These are phyloP conservation scores for Acanthamoeba triangularis DNA, from an alignment of 208 protist species.

Conservation along the genomic window DNA sequence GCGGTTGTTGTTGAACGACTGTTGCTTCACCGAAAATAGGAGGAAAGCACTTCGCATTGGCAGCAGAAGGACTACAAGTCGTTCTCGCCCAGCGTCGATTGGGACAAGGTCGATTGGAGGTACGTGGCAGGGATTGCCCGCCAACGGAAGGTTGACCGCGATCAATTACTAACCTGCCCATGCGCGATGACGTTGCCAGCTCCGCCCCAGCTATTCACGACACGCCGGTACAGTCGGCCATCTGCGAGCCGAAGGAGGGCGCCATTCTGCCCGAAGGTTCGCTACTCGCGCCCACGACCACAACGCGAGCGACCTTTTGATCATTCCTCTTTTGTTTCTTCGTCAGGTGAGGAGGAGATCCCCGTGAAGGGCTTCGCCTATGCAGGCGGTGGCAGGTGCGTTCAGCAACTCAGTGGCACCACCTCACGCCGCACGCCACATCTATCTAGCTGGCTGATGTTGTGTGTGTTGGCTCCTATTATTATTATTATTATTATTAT, in stretches of 20 bases:
- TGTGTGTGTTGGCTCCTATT: too few relatives aligned
- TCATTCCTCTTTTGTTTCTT: too few relatives aligned
- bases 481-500: too few relatives aligned
- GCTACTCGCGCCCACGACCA: background rate
- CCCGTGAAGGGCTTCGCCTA: slow-evolving; percentile 90
- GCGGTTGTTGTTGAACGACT: background rate
- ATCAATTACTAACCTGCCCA: background rate
- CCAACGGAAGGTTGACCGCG: background rate
- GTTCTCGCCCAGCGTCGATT: slow-evolving; percentile 89
- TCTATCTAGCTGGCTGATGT: background rate
- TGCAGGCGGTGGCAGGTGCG: slow-evolving; percentile 90
- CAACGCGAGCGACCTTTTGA: too few relatives aligned
- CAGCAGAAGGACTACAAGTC: slow-evolving; percentile 95
- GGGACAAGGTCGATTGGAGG: slow-evolving; percentile 80
- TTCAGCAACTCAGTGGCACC: slow-evolving; percentile 73
- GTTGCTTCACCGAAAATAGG: background rate
- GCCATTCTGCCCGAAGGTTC: slow-evolving; percentile 64
- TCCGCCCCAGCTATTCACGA: slow-evolving; percentile 88
- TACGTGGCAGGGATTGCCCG: slow-evolving; percentile 48
- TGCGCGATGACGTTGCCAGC: background rate
- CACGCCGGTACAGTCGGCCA: slow-evolving; percentile 92
- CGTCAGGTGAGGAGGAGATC: slow-evolving; percentile 76
- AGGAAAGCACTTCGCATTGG: slow-evolving; percentile 90
- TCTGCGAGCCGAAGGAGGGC: slow-evolving; percentile 86
- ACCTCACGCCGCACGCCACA: background rate